Conservation (phyloP, 2,329 filamentous ascomycete genomes). For the Coniochaeta sp. region DNA sequence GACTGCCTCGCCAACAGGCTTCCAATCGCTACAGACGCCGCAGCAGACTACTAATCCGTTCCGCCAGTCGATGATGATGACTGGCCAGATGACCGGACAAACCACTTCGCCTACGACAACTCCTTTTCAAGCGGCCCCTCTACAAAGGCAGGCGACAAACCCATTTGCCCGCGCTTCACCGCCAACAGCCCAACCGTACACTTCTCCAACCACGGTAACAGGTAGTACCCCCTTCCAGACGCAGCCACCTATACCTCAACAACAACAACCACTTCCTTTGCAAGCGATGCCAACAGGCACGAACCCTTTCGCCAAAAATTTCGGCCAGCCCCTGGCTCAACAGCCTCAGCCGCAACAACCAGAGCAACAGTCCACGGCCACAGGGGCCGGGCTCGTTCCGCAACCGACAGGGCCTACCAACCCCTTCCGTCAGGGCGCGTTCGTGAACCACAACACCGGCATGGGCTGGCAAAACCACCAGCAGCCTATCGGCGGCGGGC, state of each 20-base stretch:
- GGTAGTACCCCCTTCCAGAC: slow-evolving; percentile 36
- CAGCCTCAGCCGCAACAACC: slow-evolving; percentile 23
- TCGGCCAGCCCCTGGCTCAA: slow-evolving; percentile 22
- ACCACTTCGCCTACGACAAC: slow-evolving; percentile 9
- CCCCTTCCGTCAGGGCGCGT: slow-evolving; percentile 85
- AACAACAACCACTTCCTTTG: slow-evolving; percentile 32
- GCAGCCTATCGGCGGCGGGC: slow-evolving; percentile 70
- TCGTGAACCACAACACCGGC: slow-evolving; percentile 83
- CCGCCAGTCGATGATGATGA: slow-evolving; percentile 77
- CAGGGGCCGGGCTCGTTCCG: slow-evolving; percentile 46
- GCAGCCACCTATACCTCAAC: slow-evolving; percentile 26
- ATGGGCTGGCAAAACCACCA: slow-evolving; percentile 80
- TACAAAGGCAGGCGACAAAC: slow-evolving; percentile 67
- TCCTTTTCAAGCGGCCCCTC: slow-evolving; percentile 12
- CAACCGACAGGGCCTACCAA: slow-evolving; percentile 88
- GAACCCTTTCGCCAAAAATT: slow-evolving; percentile 51
- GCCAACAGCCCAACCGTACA: slow-evolving; percentile 30
- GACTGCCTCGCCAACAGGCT: slow-evolving; percentile 33
- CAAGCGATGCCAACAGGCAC: slow-evolving; percentile 47
- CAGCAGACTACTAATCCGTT: slow-evolving; percentile 82
- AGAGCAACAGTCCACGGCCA: slow-evolving; percentile 30
- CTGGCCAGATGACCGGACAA: slow-evolving; percentile 30
- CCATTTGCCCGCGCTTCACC: slow-evolving; percentile 69
- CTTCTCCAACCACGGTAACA: slow-evolving; percentile 15
- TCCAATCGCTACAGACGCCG: slow-evolving; percentile 37